Base-by-base conservation (phyloP, 257 asterid genomes). In the Solanum neorickii region DNA sequence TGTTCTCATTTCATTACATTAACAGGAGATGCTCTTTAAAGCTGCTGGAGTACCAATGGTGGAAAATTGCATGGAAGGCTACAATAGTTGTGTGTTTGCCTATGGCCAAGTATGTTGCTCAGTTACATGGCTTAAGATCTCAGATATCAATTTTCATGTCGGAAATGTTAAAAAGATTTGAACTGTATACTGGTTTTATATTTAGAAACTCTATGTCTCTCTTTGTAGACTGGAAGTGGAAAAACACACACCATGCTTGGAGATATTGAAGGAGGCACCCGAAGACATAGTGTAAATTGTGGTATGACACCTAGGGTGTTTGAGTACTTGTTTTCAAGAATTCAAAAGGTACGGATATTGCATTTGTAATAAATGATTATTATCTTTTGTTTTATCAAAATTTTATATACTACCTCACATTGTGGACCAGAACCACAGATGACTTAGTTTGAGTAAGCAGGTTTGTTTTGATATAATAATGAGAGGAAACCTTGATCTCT, bases 231-330 rank as follows among this genome's bases (percentile, higher is more conserved):
- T 86, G 99, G 99, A 83, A 97, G 99, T 90, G 99, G 99, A 66
- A 97, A 97, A 90, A 97, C 99, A 75, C 98, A 95, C 91, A 97
- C 99, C 52, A 97, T 97, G 99, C 98, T 97, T 88, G 99, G 99
- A 89, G 99, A 97, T 87, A 95, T 97, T 72, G 99, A 97, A 92
- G 98, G 96, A 77, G 98, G 98, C 91, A 91, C 98, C 72, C 90
- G 98, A 89, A 94, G 98, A 89, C 99, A 96, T 83, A 97, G 99
- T 90, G 95, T 92, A 42, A 96, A 97, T 72, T 94, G 99, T 89
- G 99, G 99, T 88, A 95, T 97, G 97, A 97, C 97, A 16, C 99
- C 99, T 25, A 92, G 99, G 90, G 98, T 97, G 39, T 97, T 97
- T 83, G 99, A 97, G 89, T 97, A 93, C 89, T 88, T 97, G 88